Percentiles rank a stretch among this genome's conserved stretches.
Evolutionary conservation across 2,329 filamentous ascomycete species (phyloP).

Genomic region (Ceratocystis albifundus): DNA sequence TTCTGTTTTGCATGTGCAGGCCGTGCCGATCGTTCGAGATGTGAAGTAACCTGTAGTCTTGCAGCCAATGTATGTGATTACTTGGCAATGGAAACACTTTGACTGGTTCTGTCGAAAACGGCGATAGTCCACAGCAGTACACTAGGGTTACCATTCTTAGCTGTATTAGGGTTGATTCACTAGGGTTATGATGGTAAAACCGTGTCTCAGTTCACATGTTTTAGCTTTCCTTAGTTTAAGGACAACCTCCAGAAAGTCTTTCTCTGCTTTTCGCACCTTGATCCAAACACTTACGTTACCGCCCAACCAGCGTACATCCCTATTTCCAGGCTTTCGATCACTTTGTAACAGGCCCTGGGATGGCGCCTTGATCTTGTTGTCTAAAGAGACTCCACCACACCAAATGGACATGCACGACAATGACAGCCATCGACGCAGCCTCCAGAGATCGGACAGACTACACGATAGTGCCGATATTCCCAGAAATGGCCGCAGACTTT

Average conservation of each 20-base stretch:
- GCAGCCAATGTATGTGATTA: too few relatives aligned
- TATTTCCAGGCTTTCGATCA: neutral
- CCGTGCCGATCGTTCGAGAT: too few relatives aligned
- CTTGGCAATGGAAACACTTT: too few relatives aligned
- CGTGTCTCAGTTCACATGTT: conserved; percentile 1
- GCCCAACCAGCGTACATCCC: neutral
- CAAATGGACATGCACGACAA: conserved; percentile 6
- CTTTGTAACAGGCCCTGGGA: neutral
- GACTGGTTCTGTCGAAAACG: too few relatives aligned
- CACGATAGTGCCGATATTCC: neutral
- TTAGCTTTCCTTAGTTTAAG: neutral
- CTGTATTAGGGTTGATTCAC: too few relatives aligned
- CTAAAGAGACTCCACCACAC: neutral
- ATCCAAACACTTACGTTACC: neutral
- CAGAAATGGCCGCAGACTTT: neutral
- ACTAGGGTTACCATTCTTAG: too few relatives aligned
- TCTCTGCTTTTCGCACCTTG: neutral
- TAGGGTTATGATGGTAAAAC: neutral
- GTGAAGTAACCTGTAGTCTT: too few relatives aligned
- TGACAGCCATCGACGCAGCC: neutral
- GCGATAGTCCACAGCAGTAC: too few relatives aligned
- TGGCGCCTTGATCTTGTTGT: neutral
- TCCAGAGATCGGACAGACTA: conserved; percentile 13
- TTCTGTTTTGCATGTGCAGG: too few relatives aligned
- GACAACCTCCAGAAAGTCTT: neutral